phyloP scores from a whole-genome alignment of 164 flowering plant species.

The Tetracentron sinense region DNA sequence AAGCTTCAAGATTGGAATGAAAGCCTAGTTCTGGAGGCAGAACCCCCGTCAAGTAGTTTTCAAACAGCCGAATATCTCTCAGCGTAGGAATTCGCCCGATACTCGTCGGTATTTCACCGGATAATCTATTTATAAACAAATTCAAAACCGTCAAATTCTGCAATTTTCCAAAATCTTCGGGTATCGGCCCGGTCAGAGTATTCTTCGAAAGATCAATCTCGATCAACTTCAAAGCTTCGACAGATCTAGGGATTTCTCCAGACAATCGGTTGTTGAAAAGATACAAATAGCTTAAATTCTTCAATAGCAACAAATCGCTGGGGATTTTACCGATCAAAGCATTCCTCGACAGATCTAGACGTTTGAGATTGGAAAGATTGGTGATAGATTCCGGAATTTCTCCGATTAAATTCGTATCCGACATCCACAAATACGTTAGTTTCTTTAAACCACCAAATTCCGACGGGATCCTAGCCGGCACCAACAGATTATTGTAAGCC shows the following conservation, averaged over 20 bases:
- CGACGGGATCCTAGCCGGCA: conserved; percentile 36
- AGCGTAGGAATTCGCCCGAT: conserved; percentile 31
- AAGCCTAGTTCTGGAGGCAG: conserved; percentile 48
- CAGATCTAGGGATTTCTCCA: conserved; percentile 48
- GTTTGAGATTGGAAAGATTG: conserved; percentile 33
- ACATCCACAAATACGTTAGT: conserved; percentile 37
- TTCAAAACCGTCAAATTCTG: conserved; percentile 26
- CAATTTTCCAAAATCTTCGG: conserved; percentile 52
- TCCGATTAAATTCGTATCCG: conserved; percentile 44
- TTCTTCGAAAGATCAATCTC: conserved; percentile 54
- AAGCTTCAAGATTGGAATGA: conserved; percentile 24
- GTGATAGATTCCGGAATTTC: conserved; percentile 45
- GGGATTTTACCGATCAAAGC: conserved; percentile 52
- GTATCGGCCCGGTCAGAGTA: conserved; percentile 58
- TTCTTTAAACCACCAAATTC: conserved; percentile 51
- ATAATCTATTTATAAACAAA: conserved; percentile 39
- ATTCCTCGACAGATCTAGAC: conserved; percentile 52
- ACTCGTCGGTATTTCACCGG: conserved; percentile 43
- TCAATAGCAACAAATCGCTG: conserved; percentile 40
- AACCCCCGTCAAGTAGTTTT: conserved; percentile 36
- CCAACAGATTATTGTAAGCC: conserved; percentile 30
- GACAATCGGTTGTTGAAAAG: conserved; percentile 45
- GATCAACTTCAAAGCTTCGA: conserved; percentile 33
- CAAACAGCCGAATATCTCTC: conserved; percentile 26
- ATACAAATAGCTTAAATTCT: conserved; percentile 41